Base-by-base conservation (phyloP, 352 stramenopile species). In the Pythium rishiriense region DNA sequence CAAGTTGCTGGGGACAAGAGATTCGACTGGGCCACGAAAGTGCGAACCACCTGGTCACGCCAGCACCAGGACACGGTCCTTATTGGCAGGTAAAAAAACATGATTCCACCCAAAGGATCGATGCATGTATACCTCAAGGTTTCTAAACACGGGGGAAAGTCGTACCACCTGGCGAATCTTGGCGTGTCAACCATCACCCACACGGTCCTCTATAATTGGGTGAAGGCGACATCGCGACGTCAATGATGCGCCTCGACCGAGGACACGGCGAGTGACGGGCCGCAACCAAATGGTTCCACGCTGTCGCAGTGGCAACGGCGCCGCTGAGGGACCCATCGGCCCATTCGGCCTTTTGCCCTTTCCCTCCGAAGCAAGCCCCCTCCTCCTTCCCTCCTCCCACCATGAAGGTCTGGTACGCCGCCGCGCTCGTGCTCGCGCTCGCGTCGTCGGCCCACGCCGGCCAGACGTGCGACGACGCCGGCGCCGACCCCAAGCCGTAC, bases 361-460 rank as follows among this genome's bases (percentile, higher is more conserved):
- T 35, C 31, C 37, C 14, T n/a, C 19, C 19, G 10, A 24, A 10
- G 14, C 41, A 47, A 47, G 41, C 48, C 45, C 55, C 50, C 31
- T 19, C 19, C 26, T 10, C 28, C 42, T 22, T 21, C 31, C 22
- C 14, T 15, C 21, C 24, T 10, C 28, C n/a, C 39, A 62, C 37
- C 17, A 89, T 89, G 80, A 78, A 80, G 62, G 64, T 80, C 35
- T 74, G 63, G 43, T 76, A 74, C 62, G 63, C 67, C 10, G 57
- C 66, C 19, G 53, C 62, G 1, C 56, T 79, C n/a, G 42, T 82
- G 39, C 41, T 75, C 22, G 64, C 62, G 3, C 42, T 84, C 26
- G 56, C 63, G 25, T 60, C 65, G 45, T 52, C 58, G n/a, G 68
- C 60, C 15, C 59, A 59, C 3, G 74, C 80, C 64, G 47, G 68